Evolutionary conservation across 208 protist species (phyloP), one percentile per base, ranked within the genome.

Genomic region (Porcisia deanei): DNA sequence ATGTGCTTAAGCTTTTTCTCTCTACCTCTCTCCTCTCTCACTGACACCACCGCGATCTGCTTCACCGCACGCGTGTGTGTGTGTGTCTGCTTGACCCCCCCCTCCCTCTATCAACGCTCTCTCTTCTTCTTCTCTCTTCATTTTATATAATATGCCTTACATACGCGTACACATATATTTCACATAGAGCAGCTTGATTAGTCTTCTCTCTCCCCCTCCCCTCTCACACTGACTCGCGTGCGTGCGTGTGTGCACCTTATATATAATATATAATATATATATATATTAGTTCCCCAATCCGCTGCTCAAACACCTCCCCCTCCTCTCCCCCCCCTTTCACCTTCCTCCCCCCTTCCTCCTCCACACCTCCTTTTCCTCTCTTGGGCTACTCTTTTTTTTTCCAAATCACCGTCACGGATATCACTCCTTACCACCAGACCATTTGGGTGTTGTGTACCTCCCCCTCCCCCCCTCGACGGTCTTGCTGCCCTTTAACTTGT

Each of bases 91-190:
- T 30, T 7, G 54, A 3, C 54, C 14, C 37, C 49, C 49, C 18
- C 63, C 63, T 39, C 63, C 63, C 0, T 39, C 39, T 22, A 68
- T 49, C 25, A 55, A 43, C 54, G 3, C 43, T 70, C 39, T 34
- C 12, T 45, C 49, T 57, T 57, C 45, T 67, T 53, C 49, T 73
- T 34, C 39, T 41, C 52, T 18, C 52, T 5, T 71, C 61, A 71
- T 41, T 45, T 22, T 20, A 5, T 30, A 12, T 34, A 12, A 10
- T n/a, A 43, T 45, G n/a, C n/a, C 43, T 57, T 57, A 57, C 30
- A 30, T 30, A 30, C 30, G 30, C 34, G 43, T 22, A n/a, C 16
- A 43, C 34, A 20, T 18, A 43, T 14, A 61, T 43, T 25, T 14
- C 37, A 43, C 9, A 37, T 18, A 37, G 34, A 43, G 37, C 37